Evolutionary conservation across 2,329 filamentous ascomycete genomes (phyloP).

Genomic region (Macroventuria anomochaeta): DNA sequence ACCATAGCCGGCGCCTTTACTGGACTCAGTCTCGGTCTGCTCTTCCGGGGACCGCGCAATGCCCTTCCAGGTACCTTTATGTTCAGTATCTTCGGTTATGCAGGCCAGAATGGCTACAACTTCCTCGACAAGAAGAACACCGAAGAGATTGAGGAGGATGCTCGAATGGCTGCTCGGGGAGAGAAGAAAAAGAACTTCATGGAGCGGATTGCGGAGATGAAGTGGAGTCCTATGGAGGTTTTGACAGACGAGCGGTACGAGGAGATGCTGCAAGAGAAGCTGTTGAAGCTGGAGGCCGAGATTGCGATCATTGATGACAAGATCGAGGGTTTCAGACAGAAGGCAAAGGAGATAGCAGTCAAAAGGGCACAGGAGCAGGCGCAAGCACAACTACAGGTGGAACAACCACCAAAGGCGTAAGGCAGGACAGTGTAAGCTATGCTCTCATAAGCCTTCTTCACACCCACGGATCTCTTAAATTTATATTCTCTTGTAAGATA

Average conservation of each 20-base stretch:
- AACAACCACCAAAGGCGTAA: conserved; percentile 15
- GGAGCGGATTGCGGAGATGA: conserved; percentile 64
- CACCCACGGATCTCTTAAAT: no score
- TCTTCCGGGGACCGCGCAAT: conserved; percentile 56
- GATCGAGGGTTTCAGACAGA: conserved; percentile 61
- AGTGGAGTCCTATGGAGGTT: conserved; percentile 73
- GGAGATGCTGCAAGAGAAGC: conserved; percentile 71
- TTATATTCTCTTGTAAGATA: neutral
- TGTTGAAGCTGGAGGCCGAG: conserved; percentile 74
- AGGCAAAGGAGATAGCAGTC: conserved; percentile 30
- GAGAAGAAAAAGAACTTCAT: conserved; percentile 51
- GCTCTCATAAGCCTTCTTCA: neutral
- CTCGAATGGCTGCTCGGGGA: conserved; percentile 26
- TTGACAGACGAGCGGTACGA: conserved; percentile 77
- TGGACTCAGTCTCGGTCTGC: conserved; percentile 59
- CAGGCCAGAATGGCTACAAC: conserved; percentile 65
- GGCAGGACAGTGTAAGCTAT: neutral
- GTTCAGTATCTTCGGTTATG: conserved; percentile 64
- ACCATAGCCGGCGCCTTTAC: conserved; percentile 74
- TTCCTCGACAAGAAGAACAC: conserved; percentile 57
- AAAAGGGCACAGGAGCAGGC: conserved; percentile 17
- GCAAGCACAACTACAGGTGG: neutral
- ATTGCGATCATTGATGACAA: conserved; percentile 80
- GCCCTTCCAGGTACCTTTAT: conserved; percentile 64
- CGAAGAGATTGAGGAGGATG: conserved; percentile 41